Evolutionary conservation across 169 alveolate genomes (phyloP).

Genomic region (Plasmodium knowlesi): DNA sequence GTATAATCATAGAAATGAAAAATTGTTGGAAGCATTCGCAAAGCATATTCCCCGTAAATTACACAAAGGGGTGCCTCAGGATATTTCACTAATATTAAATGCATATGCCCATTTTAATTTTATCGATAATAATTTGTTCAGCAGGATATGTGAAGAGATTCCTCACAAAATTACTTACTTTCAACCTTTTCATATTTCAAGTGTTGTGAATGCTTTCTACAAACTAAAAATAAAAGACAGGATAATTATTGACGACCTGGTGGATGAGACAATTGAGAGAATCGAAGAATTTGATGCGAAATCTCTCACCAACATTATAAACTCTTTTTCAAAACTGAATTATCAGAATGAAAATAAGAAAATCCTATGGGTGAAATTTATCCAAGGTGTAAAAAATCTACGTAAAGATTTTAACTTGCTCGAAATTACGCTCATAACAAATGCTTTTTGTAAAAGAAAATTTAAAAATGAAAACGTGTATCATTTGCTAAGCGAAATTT

Average conservation of each 20-base stretch:
- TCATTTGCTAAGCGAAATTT: conserved; percentile 15
- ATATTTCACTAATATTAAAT: conserved; percentile 61
- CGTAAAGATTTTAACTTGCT: conserved; percentile 47
- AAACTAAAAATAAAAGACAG: conserved; percentile 65
- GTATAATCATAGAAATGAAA: conserved; percentile 59
- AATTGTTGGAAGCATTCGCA: conserved; percentile 58
- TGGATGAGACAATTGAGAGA: conserved; percentile 53
- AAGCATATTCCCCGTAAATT: conserved; percentile 69
- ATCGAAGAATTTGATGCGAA: conserved; percentile 68
- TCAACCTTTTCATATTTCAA: conserved; percentile 37
- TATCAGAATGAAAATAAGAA: conserved; percentile 52
- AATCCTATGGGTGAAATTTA: conserved; percentile 32
- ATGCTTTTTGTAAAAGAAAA: conserved; percentile 54
- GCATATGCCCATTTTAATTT: conserved; percentile 70
- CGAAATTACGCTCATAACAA: conserved; percentile 41
- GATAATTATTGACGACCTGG: conserved; percentile 54
- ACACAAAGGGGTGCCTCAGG: conserved; percentile 74
- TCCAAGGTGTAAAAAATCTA: conserved; percentile 49
- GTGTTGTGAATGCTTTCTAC: conserved; percentile 58
- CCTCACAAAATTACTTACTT: conserved; percentile 71
- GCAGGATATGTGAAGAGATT: conserved; percentile 75
- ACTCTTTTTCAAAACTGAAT: conserved; percentile 50
- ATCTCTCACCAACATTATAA: conserved; percentile 56
- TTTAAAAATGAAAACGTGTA: conserved; percentile 44
- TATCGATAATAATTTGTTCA: conserved; percentile 56